These are phyloP conservation scores for Spiraea crenata DNA, from an alignment of 331 rosid genomes.

Conservation along the genomic window DNA sequence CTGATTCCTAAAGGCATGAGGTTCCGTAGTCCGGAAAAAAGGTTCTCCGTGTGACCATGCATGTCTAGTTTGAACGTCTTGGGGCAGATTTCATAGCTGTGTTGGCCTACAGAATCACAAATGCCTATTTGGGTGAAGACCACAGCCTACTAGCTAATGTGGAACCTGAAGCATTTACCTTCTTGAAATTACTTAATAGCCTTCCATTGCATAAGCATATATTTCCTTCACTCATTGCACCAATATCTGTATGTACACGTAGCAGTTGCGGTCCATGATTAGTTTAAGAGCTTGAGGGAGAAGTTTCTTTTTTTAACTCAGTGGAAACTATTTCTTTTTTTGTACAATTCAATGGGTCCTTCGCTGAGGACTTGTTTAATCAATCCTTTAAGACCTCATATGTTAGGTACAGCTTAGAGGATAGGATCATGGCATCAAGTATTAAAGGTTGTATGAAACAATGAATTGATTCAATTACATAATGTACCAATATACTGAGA, in stretches of 20 bases:
- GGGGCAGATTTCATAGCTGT: neutral
- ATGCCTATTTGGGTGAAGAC: constrained; percentile 6
- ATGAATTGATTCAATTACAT: neutral
- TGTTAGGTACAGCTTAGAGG: constrained; percentile 2
- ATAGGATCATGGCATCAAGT: too few relatives aligned
- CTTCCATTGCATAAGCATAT: neutral
- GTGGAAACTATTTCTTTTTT: neutral
- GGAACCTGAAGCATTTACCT: neutral
- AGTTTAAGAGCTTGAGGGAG: neutral
- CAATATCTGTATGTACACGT: neutral
- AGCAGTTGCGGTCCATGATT: constrained; percentile 3
- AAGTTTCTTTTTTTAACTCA: neutral
- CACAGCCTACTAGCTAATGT: neutral
- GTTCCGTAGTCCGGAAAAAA: constrained; percentile 58
- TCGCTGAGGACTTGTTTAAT: neutral
- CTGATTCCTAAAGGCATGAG: constrained; percentile 9
- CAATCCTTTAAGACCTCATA: neutral
- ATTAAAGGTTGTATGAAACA: neutral
- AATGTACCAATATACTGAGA: neutral
- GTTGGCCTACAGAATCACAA: constrained; percentile 23
- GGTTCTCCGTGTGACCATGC: constrained; percentile 28
- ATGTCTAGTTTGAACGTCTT: constrained; percentile 33
- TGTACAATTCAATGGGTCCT: constrained; percentile 3
- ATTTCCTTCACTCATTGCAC: neutral
- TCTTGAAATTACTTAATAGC: constrained; percentile 9